Evolutionary conservation across 371 early-diverging fungal species (phyloP), one percentile per base, ranked within the genome.

Genomic region (Lichtheimia ramosa): DNA sequence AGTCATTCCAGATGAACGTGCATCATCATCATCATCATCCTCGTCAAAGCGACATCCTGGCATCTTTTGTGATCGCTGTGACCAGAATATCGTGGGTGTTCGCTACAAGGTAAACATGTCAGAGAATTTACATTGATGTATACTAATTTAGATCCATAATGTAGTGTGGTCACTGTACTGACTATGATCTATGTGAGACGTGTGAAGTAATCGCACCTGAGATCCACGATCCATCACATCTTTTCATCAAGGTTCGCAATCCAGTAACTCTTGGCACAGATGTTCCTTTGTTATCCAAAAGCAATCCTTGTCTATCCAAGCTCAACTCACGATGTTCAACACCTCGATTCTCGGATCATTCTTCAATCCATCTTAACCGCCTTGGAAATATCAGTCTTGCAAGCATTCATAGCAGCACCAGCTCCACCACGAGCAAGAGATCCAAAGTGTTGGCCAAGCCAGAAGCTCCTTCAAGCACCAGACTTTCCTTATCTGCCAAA

Each of bases 111-210:
- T 81, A 79, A 57, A 43, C 34, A 18, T 27, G 15, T 28, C 25
- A 41, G n/a, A n/a, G n/a, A n/a, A n/a, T n/a, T n/a, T 25, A 3
- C 25, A 3, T 3, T 25, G 13, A 7, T 5, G 28, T 1, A 34
- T 8, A 8, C 10, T 34, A 8, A 34, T 34, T 0, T 5, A 10
- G 10, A 8, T 34, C 34, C 6, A 34, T 34, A 8, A 28, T 28
- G 28, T 65, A 86, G 85, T 86, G 87, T 62, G 83, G 79, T 14
- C 77, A 83, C 54, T 86, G 87, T 46, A 20, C 59, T 20, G 80
- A 84, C 55, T 86, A 65, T 56, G 84, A 85, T 51, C 59, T 83
- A 5, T 86, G 87, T 56, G 72, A 73, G 50, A 74, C 64, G 16
- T 86, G 87, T 46, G 85, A 86, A 64, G 62, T 77, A 14, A n/a